Base-by-base conservation (phyloP, 1,284 basidiomycete species). In the Trichosporon asahii region DNA sequence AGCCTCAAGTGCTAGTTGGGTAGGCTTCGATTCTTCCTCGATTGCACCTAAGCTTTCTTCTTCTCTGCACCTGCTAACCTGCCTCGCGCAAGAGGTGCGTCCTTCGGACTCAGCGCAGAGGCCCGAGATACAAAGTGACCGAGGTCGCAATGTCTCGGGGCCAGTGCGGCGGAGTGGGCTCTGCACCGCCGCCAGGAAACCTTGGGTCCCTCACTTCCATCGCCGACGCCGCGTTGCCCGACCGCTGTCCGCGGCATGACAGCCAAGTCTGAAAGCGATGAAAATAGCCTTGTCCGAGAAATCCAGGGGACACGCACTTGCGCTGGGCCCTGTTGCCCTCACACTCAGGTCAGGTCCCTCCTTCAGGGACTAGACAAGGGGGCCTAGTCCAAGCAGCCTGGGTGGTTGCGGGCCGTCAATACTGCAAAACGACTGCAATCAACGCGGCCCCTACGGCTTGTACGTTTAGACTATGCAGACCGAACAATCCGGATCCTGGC, bases 151-250 rank as follows among this genome's bases (percentile, higher is more conserved):
- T 40, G 40, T 44, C 40, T 53, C 49, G 49, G 49, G 49, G 49
- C 49, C 7, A 53, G 21, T 25, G 49, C 49, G 49, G 49, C 49
- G 49, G 49, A 53, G 49, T 53, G 49, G 49, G 49, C 18, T 18
- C 15, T 53, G 49, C 49, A 53, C 49, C 49, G 49, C 49, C 49
- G 49, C 21, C 21, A 53, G 49, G 49, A 18, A 53, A 53, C 31
- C 31, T 33, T 33, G 31, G 7, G 11, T 33, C 31, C 31, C 31
- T 33, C 31, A 53, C 18, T 25, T 23, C 49, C 21, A 25, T 23
- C 49, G 49, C 49, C 49, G 49, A 53, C 49, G 49, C 49, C 49
- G 49, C 49, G 49, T 53, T 53, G 49, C 21, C 49, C 49, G 49
- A 53, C n/a, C 7, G 23, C 49, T 53, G 21, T 3, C 21, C 9